Conservation (phyloP, 2,329 filamentous ascomycete genomes). For the Aspergillus awamori region DNA sequence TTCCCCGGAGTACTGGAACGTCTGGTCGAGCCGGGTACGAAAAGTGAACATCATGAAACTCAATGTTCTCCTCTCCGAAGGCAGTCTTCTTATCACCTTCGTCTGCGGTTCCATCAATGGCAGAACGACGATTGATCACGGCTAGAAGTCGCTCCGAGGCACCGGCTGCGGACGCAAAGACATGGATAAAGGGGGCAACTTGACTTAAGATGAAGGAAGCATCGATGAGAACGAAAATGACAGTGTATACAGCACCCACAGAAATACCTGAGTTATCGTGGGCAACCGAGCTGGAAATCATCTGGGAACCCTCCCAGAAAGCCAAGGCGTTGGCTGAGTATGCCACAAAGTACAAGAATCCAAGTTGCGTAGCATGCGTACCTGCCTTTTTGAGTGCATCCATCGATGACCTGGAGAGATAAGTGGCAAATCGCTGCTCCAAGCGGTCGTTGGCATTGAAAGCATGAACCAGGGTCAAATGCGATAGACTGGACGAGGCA, state of each 20-base stretch:
- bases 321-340: constrained; percentile 68
- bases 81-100: constrained; percentile 25
- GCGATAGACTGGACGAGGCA: constrained; percentile 62
- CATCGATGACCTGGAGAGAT: constrained; percentile 53
- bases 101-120: constrained; percentile 48
- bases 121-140: constrained; percentile 58
- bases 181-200: constrained; percentile 45
- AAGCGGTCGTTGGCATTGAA: constrained; percentile 63
- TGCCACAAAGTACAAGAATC: constrained; percentile 67
- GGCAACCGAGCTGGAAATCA: constrained; percentile 48
- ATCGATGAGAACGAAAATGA: constrained; percentile 44
- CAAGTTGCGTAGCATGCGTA: constrained; percentile 60
- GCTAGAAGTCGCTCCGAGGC: constrained; percentile 61
- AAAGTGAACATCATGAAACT: constrained; percentile 40
- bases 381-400: constrained; percentile 62
- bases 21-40: constrained; percentile 42
- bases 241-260: constrained; percentile 41
- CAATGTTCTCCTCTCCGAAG: constrained; percentile 30
- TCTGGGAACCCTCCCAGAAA: constrained; percentile 67
- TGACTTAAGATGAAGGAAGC: constrained; percentile 43
- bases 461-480: constrained; percentile 64
- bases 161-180: constrained; percentile 53
- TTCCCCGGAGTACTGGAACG: constrained; percentile 36
- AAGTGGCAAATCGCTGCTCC: constrained; percentile 59
- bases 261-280: constrained; percentile 25